Conservation (phyloP, 371 early-diverging fungal genomes). For the Capniomyces stellatus region DNA sequence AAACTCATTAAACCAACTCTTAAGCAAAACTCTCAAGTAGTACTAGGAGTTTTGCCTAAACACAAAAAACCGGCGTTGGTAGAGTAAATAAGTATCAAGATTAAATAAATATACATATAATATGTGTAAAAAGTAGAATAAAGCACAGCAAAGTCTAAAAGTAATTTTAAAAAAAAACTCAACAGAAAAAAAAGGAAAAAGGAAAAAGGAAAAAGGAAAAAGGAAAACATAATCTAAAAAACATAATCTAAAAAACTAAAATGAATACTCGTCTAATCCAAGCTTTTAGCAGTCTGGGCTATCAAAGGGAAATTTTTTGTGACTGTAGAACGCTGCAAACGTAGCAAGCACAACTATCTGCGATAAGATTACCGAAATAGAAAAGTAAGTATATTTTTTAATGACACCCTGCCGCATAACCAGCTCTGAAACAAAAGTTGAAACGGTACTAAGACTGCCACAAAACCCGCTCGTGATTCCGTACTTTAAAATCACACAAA, state of each 20-base stretch:
- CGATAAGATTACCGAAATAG: neutral
- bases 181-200: neutral
- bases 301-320: too few relatives aligned
- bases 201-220: neutral
- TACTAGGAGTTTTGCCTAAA: too few relatives aligned
- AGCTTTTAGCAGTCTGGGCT: too few relatives aligned
- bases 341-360: neutral
- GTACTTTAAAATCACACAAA: neutral
- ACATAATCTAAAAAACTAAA: neutral
- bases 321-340: neutral
- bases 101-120: too few relatives aligned
- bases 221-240: neutral
- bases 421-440: slow-evolving; percentile 11
- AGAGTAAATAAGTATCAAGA: too few relatives aligned
- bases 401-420: slow-evolving; percentile 7
- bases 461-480: neutral
- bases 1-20: too few relatives aligned
- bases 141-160: too few relatives aligned
- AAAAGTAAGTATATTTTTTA: neutral
- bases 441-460: slow-evolving; percentile 2
- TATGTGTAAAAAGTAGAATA: too few relatives aligned
- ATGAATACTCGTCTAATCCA: too few relatives aligned
- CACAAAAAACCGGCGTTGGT: too few relatives aligned
- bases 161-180: neutral
- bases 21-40: too few relatives aligned